Base-by-base conservation (phyloP, 306 rosid genomes). In the Lathyrus sativus region DNA sequence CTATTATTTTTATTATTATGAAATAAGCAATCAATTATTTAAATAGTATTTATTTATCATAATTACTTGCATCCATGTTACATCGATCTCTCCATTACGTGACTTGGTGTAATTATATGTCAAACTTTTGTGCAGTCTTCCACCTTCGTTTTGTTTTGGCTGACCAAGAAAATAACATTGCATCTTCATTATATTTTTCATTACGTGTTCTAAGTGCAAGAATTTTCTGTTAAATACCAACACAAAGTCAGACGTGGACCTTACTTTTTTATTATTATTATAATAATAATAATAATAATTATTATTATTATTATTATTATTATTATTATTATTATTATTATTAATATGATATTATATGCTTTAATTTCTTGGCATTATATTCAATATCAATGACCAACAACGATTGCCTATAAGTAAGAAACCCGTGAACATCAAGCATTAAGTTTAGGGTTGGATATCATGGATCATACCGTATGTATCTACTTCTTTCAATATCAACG, bases 161-260 rank as follows among this genome's bases (percentile, higher is more conserved):
- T 44, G 72, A 67, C 83, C 68, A 24, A 62, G 79, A 79, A 62
- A 74, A 63, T 43, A 46, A 79, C 65, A 28, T 79, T 13, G 59
- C 68, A 74, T 76, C 76, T 74, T 79, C 69, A 57, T 69, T 14
- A 18, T 14, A 29, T 63, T 68, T 63, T 57, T 63, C 73, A 69
- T 74, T 74, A 74, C 79, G 76, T 74, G 65, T 74, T 71, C 39
- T 37, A 54, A 79, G 65, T 69, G 70, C 65, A 57, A 61, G 70
- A 74, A 63, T 38, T 74, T 74, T 69, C 69, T 62, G 53, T 74
- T 74, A 35, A 7, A 35, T 35, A 45, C 38, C 53, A 69, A 64
- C 73, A 17, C 37, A 74, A 74, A 70, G 76, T 79, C 76, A 57
- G 73, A 55, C 72, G 63, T 50, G 42, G 69, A 73, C 67, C 42